Conservation (phyloP, 345 rosid species). For the Pseudoturritis turrita region DNA sequence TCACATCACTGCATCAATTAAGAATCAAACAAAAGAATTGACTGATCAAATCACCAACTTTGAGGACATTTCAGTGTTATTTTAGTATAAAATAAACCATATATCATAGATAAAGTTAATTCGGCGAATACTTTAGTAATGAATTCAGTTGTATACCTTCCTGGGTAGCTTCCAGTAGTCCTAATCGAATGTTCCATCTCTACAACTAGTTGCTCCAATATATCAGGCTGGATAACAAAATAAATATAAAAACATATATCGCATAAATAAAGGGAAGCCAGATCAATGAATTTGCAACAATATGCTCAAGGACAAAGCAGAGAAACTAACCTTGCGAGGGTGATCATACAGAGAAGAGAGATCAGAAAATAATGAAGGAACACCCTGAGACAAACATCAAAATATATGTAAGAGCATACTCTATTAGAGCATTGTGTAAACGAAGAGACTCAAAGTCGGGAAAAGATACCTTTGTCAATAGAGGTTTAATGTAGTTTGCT, state of each 20-base stretch:
- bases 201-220: conserved; percentile 73
- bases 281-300: not conserved
- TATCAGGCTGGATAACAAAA: conserved; percentile 61
- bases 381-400: conserved; percentile 56
- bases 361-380: conserved; percentile 95
- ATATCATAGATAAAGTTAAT: not conserved
- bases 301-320: conserved; percentile 11
- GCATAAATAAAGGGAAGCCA: conserved; percentile 7
- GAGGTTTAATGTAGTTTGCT: conserved; percentile 72
- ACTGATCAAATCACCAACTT: not conserved
- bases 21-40: not conserved
- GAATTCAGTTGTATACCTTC: conserved; percentile 52
- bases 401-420: conserved; percentile 12
- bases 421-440: not conserved
- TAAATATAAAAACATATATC: not conserved
- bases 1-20: conserved; percentile 58
- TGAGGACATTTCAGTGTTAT: not conserved
- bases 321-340: conserved; percentile 66
- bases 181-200: conserved; percentile 82
- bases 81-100: not conserved
- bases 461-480: conserved; percentile 66
- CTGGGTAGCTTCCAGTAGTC: conserved; percentile 62
- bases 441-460: not conserved
- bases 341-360: conserved; percentile 89
- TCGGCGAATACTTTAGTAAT: not conserved